Conservation (phyloP, 2,329 filamentous ascomycete species). For the Colletotrichum chlorophyti region DNA sequence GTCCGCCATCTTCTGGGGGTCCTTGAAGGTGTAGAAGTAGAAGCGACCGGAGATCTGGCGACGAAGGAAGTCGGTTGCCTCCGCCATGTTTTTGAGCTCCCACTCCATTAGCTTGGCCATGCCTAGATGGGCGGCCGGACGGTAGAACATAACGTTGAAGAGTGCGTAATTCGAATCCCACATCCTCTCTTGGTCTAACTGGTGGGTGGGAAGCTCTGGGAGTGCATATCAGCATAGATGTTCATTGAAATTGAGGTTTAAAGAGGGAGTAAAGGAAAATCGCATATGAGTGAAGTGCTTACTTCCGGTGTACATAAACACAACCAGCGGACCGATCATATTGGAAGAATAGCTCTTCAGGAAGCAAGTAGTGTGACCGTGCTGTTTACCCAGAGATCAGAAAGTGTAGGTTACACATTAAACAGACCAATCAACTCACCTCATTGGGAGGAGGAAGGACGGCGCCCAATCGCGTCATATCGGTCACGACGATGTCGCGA, state of each 20-base stretch:
- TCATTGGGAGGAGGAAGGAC: slow-evolving; percentile 37
- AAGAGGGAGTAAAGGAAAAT: not conserved
- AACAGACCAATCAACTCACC: slow-evolving; percentile 29
- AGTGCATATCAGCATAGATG: no score
- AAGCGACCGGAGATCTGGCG: slow-evolving; percentile 2
- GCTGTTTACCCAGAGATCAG: slow-evolving; percentile 30
- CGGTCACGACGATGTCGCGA: slow-evolving; percentile 40
- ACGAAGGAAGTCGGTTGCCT: not conserved
- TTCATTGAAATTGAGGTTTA: no score
- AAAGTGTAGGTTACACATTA: not conserved
- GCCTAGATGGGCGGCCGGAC: slow-evolving; percentile 37
- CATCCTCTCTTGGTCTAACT: slow-evolving; percentile 26
- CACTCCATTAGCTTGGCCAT: slow-evolving; percentile 33
- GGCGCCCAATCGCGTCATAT: slow-evolving; percentile 43
- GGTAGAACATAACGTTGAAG: slow-evolving; percentile 41
- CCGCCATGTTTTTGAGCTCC: slow-evolving; percentile 8
- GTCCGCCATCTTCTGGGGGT: not conserved
- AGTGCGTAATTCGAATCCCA: slow-evolving; percentile 39
- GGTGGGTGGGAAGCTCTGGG: not conserved
- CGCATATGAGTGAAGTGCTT: slow-evolving; percentile 12
- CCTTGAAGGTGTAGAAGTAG: slow-evolving; percentile 19
- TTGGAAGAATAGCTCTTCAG: not conserved
- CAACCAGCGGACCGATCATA: slow-evolving; percentile 33
- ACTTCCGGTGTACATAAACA: slow-evolving; percentile 45
- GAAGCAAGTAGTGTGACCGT: slow-evolving; percentile 32